phyloP scores from a whole-genome alignment of 352 stramenopile genomes.

The Phytophthora megakarya region DNA sequence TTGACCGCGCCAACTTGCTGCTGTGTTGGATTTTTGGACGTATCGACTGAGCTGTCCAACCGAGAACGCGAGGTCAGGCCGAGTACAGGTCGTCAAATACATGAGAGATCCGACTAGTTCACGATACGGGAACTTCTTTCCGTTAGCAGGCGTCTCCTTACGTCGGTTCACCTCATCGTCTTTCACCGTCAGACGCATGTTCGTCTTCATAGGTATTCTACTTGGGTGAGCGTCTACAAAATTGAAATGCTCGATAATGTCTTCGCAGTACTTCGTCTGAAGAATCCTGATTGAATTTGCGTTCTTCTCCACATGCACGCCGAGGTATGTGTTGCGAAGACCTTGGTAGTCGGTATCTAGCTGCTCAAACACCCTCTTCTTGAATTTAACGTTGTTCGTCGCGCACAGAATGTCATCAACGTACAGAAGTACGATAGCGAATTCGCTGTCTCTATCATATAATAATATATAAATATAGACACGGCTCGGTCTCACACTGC shows the following conservation, averaged over 20 bases:
- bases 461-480: slow-evolving; percentile 32
- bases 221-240: slow-evolving; percentile 12
- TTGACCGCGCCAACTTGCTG: no score
- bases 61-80: no score
- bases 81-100: no score
- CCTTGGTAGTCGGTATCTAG: slow-evolving; percentile 30
- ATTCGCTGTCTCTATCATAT: slow-evolving; percentile 1
- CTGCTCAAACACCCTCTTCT: slow-evolving; percentile 22
- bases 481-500: slow-evolving; percentile 17
- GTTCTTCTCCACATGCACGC: slow-evolving; percentile 19
- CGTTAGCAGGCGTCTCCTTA: no score
- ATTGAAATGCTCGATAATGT: slow-evolving; percentile 12
- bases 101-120: no score
- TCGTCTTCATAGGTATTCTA: slow-evolving; percentile 17
- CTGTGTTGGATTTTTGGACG: no score
- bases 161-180: no score
- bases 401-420: slow-evolving; percentile 38
- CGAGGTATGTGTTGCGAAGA: slow-evolving; percentile 11
- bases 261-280: slow-evolving; percentile 16
- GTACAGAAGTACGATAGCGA: slow-evolving; percentile 27
- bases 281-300: slow-evolving; percentile 8
- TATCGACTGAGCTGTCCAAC: no score
- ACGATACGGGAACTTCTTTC: no score
- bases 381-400: slow-evolving; percentile 19
- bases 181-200: slow-evolving; percentile 2